Evolutionary conservation across 495 filamentous ascomycete genomes (phyloP), one percentile per base, ranked within the genome.

Genomic region (Diplogelasinospora grovesii): DNA sequence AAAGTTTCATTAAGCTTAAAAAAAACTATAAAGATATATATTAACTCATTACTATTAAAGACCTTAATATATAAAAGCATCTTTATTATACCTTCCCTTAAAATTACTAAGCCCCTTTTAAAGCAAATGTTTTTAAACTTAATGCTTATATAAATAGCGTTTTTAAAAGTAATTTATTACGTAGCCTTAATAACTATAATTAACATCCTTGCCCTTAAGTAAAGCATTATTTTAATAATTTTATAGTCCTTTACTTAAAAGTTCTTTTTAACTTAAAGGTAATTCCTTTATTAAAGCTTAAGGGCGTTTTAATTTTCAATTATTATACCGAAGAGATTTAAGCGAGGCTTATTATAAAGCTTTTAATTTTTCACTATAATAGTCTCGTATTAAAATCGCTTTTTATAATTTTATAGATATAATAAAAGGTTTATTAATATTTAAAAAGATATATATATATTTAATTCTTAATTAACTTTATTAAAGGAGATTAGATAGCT

Each of bases 251-350:
- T 8, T 2, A 75, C 25, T 70, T 69, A 74, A 0, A 68, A 67
- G 9, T 61, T 45, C 30, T 71, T 56, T 3, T 38, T 24, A 3
- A 61, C 36, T 1, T 55, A 42, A 1, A 74, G 36, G 16, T 56
- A 68, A 39, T 72, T 72, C 27, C 70, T 52, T 71, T 72, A 78
- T 2, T 45, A 38, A 0, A 69, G 66, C 28, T 70, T 59, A 0
- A 57, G n/a, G 13, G 55, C 41, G 2, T 48, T 57, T 0, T 48
- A 62, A 22, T 66, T 65, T 0, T 47, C 32, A 0, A 60, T 31
- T 0, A 55, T 59, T 0, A 42, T 43, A 1, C 74, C 74, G 2
- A 78, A 57, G 1, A 77, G 39, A 20, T 66, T 61, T 43, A 75
- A 73, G 16, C 66, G 58, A 11, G 57, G 53, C 23, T 39, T 50